Percentiles rank a stretch among this genome's conserved stretches.
phyloP scores from a whole-genome alignment of 768 basidiomycete genomes.

The Leccinum incarnatum region DNA sequence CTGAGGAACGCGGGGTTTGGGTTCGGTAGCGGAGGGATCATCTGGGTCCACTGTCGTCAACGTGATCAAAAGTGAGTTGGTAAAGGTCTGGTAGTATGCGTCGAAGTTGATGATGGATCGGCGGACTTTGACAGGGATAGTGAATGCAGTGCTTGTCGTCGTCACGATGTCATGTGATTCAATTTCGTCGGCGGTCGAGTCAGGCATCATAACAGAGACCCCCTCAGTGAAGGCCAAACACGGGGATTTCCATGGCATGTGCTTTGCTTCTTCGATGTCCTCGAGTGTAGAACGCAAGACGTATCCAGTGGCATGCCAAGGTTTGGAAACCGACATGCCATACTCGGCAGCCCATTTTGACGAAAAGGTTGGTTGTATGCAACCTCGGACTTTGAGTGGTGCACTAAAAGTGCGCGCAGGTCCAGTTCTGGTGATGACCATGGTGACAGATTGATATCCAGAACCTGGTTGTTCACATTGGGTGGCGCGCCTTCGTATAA shows the following conservation, averaged over 20 bases:
- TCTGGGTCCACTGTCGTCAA: background rate
- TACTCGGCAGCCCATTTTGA: background rate
- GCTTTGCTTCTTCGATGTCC: background rate
- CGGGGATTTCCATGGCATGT: too few relatives aligned
- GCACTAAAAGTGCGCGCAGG: background rate
- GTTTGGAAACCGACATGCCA: background rate
- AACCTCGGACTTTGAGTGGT: background rate
- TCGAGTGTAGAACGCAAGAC: conserved; percentile 1
- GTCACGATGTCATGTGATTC: background rate
- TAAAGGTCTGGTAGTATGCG: conserved; percentile 2
- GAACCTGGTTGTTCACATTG: background rate
- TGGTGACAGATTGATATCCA: background rate
- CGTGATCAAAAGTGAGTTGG: background rate
- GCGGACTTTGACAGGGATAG: background rate
- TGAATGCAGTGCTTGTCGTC: background rate
- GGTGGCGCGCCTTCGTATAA: background rate
- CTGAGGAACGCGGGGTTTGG: background rate
- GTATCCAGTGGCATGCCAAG: background rate
- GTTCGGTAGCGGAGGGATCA: background rate
- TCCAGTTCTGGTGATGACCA: background rate
- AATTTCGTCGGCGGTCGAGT: background rate
- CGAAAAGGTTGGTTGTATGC: background rate
- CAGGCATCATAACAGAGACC: background rate
- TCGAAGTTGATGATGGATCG: background rate
- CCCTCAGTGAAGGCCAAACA: background rate